Evolutionary conservation across 2,329 filamentous ascomycete species (phyloP), one percentile per base, ranked within the genome.

Genomic region (Sclerotinia borealis): DNA sequence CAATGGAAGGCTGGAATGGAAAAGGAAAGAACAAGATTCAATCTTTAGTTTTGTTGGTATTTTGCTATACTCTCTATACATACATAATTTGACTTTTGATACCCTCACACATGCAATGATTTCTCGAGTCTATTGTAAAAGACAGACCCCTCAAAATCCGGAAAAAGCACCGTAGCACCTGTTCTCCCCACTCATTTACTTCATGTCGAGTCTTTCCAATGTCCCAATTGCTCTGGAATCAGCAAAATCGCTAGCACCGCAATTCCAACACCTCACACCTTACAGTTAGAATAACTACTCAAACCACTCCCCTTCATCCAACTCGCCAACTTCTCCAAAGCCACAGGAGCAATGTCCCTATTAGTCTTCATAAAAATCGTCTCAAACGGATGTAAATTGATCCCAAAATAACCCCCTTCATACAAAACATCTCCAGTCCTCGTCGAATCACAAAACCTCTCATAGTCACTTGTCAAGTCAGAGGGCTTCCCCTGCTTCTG

Each of bases 1-100:
- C 86, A 97, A 75, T 99, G 95, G 95, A 96, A 96, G 79, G 89
- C 90, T 13, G 87, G 87, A 74, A 96, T 95, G 88, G 95, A 99
- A 79, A 97, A 97, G 81, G 82, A 90, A 73, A 83, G 95, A 72
- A 98, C 93, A 69, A 88, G 91, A 75, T 99, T 98, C 79, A 95
- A 96, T 77, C 80, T 99, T 74, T 98, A 82, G 85, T 37, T 15
- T 11, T 48, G 49, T n/a, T 22, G 27, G 27, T 55, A 36, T 37
- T 61, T 22, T 36, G 34, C 41, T 37, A 9, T 41, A 61, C 37
- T 41, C 48, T 25, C n/a, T 36, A 45, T 25, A 19, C 36, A 63
- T 59, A 39, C 69, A 73, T 47, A 67, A 67, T 49, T 74, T 69
- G 51, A 68, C 54, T 68, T 72, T 27, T 64, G 67, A 66, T 73